Conservation (phyloP, 2,329 filamentous ascomycete genomes). For the Pleurostoma richardsiae region DNA sequence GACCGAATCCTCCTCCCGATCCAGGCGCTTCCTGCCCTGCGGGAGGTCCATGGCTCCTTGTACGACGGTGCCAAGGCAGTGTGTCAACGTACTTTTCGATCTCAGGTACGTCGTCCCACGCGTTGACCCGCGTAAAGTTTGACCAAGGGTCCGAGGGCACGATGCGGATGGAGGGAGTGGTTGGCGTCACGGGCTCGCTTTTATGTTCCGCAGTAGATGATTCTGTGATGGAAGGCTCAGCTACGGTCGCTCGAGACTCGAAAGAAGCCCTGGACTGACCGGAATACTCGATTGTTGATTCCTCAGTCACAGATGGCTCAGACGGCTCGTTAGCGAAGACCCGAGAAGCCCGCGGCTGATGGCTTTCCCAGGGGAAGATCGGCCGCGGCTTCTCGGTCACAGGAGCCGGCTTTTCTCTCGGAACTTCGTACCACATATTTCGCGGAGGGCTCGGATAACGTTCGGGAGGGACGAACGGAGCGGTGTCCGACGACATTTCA, state of each 20-base stretch:
- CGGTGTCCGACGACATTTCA: slow-evolving; percentile 71
- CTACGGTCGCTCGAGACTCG: slow-evolving; percentile 7
- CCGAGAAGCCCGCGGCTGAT: slow-evolving; percentile 57
- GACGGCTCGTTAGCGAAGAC: slow-evolving; percentile 55
- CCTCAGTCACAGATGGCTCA: slow-evolving; percentile 18
- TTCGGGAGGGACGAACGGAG: slow-evolving; percentile 71
- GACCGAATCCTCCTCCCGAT: slow-evolving; percentile 8
- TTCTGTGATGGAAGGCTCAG: slow-evolving; percentile 29
- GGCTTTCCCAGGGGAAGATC: slow-evolving; percentile 88
- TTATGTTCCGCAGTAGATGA: slow-evolving; percentile 27
- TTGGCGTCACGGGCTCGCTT: slow-evolving; percentile 40
- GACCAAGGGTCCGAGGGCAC: slow-evolving; percentile 61
- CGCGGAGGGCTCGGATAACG: slow-evolving; percentile 78
- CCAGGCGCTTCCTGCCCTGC: slow-evolving; percentile 16
- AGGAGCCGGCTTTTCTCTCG: slow-evolving; percentile 54
- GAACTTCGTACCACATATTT: slow-evolving; percentile 85
- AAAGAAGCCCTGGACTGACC: slow-evolving; percentile 16
- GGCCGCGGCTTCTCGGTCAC: slow-evolving; percentile 52
- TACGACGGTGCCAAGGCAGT: slow-evolving; percentile 56
- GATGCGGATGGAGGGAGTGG: slow-evolving; percentile 40
- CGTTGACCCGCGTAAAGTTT: slow-evolving; percentile 71
- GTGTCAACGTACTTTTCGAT: slow-evolving; percentile 84
- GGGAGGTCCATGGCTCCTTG: slow-evolving; percentile 22
- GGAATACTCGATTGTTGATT: slow-evolving; percentile 15
- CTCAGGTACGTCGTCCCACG: slow-evolving; percentile 87